A percentile compares a stretch with the other conserved stretches of the same genome.
Evolutionary conservation across 164 flowering plant genomes (phyloP).

Genomic region (Dillenia turbinata): DNA sequence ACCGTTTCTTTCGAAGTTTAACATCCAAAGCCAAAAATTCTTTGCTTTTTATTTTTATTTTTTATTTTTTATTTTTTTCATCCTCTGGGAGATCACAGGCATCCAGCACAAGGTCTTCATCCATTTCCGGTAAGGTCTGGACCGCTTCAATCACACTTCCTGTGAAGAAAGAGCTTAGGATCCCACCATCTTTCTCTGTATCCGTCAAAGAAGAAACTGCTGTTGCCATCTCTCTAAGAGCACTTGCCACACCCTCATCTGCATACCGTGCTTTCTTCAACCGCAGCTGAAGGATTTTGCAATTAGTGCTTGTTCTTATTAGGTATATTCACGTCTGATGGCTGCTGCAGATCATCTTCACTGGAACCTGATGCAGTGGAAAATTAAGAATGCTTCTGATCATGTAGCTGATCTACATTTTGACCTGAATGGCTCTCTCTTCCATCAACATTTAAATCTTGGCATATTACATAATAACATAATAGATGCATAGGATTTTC

Average conservation of each 20-base stretch:
- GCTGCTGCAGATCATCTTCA: slow-evolving; percentile 16
- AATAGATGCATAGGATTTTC: too few relatives aligned
- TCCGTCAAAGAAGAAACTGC: slow-evolving; percentile 27
- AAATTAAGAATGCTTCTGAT: slow-evolving; percentile 12
- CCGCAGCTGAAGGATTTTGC: slow-evolving; percentile 8
- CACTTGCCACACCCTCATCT: slow-evolving; percentile 21
- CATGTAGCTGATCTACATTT: slow-evolving; percentile 16
- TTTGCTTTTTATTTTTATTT: too few relatives aligned
- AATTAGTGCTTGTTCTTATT: slow-evolving; percentile 19
- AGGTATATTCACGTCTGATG: background rate
- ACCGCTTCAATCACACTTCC: slow-evolving; percentile 44
- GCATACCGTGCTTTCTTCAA: slow-evolving; percentile 15
- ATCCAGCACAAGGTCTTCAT: slow-evolving; percentile 58
- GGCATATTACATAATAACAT: slow-evolving; percentile 37
- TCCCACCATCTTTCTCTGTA: slow-evolving; percentile 20
- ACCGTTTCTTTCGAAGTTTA: slow-evolving; percentile 56
- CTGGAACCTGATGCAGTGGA: slow-evolving; percentile 15
- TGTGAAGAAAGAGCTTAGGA: slow-evolving; percentile 18
- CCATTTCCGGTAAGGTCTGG: slow-evolving; percentile 55
- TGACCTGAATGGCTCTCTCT: slow-evolving; percentile 21
- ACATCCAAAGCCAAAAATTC: slow-evolving; percentile 54
- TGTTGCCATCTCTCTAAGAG: slow-evolving; percentile 27
- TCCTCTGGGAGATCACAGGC: slow-evolving; percentile 65
- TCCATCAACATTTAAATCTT: slow-evolving; percentile 24
- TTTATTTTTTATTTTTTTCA: too few relatives aligned